Conservation (phyloP, 164 flowering plant genomes). For the Nymphaea thermarum region DNA sequence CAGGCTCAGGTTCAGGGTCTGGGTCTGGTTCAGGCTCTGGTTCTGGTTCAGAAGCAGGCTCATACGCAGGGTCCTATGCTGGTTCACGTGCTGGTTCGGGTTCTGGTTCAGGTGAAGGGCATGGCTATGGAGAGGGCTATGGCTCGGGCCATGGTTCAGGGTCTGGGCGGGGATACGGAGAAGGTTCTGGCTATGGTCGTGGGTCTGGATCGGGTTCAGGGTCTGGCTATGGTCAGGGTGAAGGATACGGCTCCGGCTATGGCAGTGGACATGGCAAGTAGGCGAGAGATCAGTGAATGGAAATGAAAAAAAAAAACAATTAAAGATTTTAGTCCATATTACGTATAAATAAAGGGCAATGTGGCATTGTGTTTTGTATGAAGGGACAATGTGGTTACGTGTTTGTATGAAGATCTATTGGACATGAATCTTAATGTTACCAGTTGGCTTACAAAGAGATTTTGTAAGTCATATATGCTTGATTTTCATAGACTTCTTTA, state of each 20-base stretch:
- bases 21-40: conserved; percentile 8
- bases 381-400: no score
- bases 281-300: no score
- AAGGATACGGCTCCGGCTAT: conserved; percentile 6
- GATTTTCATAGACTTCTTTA: no score
- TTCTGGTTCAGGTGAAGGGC: neutral
- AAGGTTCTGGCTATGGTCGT: conserved; percentile 3
- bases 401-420: no score
- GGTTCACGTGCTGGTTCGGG: conserved; percentile 7
- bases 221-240: conserved; percentile 6
- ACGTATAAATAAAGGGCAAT: no score
- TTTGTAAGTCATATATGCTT: no score
- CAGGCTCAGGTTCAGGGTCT: conserved; percentile 14
- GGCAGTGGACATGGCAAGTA: conserved; percentile 2
- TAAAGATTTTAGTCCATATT: no score
- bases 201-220: conserved; percentile 2
- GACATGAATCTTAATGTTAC: no score
- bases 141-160: conserved; percentile 1
- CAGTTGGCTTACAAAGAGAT: no score
- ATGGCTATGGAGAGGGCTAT: neutral
- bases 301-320: no score
- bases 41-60: conserved; percentile 8
- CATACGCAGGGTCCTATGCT: neutral
- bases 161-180: neutral
- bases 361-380: no score